These are phyloP conservation scores for Metarhizium album DNA, from an alignment of 2,329 filamentous ascomycete species.

Conservation along the genomic window DNA sequence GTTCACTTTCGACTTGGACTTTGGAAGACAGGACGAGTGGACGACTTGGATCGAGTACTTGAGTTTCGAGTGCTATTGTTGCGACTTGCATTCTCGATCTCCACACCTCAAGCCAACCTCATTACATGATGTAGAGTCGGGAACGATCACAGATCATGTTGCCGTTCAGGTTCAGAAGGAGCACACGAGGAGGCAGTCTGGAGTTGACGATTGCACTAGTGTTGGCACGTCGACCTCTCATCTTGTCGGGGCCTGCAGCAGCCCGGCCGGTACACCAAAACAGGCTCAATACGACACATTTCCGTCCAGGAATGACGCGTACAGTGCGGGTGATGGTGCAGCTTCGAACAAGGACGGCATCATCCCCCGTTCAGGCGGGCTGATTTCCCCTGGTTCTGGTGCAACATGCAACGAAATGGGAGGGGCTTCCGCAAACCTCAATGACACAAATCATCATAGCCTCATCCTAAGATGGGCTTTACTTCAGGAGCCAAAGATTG, in stretches of 20 bases:
- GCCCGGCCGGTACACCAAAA: not conserved
- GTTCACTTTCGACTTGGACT: constrained; percentile 1
- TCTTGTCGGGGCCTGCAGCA: not conserved
- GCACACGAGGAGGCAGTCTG: not conserved
- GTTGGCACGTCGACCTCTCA: not conserved
- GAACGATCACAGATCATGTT: no score
- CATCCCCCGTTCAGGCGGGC: not conserved
- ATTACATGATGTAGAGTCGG: no score
- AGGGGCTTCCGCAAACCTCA: not conserved
- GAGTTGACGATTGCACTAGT: not conserved
- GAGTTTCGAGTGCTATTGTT: constrained; percentile 5
- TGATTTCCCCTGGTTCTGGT: not conserved
- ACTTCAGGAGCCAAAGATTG: constrained; percentile 3
- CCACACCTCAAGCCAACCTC: no score
- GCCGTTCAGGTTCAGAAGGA: no score
- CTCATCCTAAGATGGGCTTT: constrained; percentile 4
- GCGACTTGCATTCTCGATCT: not conserved
- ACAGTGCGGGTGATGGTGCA: not conserved
- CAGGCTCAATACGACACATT: not conserved
- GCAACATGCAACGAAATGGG: not conserved
- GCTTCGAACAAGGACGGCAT: not conserved
- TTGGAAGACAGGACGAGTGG: constrained; percentile 3
- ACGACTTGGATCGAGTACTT: constrained; percentile 6
- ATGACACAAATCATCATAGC: not conserved
- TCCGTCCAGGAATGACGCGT: not conserved